Evolutionary conservation across 2,329 filamentous ascomycete genomes (phyloP).

Genomic region (Colletotrichum siamense): DNA sequence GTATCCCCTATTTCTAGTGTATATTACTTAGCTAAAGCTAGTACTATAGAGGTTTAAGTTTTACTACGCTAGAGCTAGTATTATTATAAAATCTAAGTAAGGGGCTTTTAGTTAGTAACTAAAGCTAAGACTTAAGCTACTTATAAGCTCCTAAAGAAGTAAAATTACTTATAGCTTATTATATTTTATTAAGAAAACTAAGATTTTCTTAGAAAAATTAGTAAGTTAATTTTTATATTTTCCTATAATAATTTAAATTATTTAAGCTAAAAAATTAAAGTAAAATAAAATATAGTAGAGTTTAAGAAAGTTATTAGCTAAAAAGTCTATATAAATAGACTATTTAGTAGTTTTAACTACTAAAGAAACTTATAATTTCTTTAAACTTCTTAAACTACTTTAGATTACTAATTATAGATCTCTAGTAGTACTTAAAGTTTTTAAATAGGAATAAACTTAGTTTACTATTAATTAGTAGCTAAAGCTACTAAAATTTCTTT

Average conservation of each 20-base stretch:
- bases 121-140: background rate
- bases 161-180: background rate
- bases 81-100: background rate
- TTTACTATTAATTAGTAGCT: too few species aligned
- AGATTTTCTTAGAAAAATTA: background rate
- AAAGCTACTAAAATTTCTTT: too few species aligned
- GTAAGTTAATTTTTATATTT: background rate
- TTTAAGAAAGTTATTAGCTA: background rate
- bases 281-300: background rate
- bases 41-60: background rate
- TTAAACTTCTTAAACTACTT: too few species aligned
- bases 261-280: background rate
- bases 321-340: too few species aligned
- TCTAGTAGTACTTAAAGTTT: too few species aligned
- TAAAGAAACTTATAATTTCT: too few species aligned
- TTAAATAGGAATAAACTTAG: too few species aligned
- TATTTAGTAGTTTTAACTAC: too few species aligned
- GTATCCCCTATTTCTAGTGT: too few species aligned
- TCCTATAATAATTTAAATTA: background rate
- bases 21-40: too few species aligned
- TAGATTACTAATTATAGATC: too few species aligned
- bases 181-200: background rate
- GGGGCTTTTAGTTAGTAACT: background rate
- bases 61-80: background rate
- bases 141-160: background rate